These are phyloP conservation scores for Monosporascus sp. DNA, from an alignment of 2,329 filamentous ascomycete species.

Conservation along the genomic window DNA sequence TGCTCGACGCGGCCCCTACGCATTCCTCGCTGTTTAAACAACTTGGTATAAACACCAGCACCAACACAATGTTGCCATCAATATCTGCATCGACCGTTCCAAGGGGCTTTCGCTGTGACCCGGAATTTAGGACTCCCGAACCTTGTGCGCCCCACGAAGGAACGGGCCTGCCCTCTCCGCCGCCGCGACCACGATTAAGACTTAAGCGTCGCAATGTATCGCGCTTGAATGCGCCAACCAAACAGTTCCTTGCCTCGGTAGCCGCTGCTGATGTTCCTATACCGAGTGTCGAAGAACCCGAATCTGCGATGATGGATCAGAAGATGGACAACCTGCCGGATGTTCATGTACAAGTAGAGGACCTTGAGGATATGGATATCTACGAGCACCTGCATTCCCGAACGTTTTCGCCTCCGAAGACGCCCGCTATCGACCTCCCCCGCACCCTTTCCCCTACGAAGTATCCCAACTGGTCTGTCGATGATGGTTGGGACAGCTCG, in stretches of 20 bases:
- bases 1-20: not conserved
- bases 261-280: slow-evolving; percentile 59
- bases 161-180: slow-evolving; percentile 37
- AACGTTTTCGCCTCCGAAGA: slow-evolving; percentile 52
- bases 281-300: slow-evolving; percentile 57
- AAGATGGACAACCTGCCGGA: slow-evolving; percentile 32
- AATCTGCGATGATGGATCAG: slow-evolving; percentile 33
- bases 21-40: not conserved
- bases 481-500: slow-evolving; percentile 49
- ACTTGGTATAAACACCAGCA: slow-evolving; percentile 1
- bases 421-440: slow-evolving; percentile 45
- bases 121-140: slow-evolving; percentile 46
- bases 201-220: slow-evolving; percentile 51
- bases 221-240: slow-evolving; percentile 51
- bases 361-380: slow-evolving; percentile 24
- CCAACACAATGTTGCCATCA: slow-evolving; percentile 36
- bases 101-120: slow-evolving; percentile 34
- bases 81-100: slow-evolving; percentile 40
- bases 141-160: slow-evolving; percentile 33
- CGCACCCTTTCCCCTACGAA: slow-evolving; percentile 39
- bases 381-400: slow-evolving; percentile 31
- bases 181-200: slow-evolving; percentile 48
- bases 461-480: slow-evolving; percentile 55
- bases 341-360: slow-evolving; percentile 28
- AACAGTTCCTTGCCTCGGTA: slow-evolving; percentile 63